phyloP scores from a whole-genome alignment of 1,284 basidiomycete genomes.

The Trichosporon sp. region DNA sequence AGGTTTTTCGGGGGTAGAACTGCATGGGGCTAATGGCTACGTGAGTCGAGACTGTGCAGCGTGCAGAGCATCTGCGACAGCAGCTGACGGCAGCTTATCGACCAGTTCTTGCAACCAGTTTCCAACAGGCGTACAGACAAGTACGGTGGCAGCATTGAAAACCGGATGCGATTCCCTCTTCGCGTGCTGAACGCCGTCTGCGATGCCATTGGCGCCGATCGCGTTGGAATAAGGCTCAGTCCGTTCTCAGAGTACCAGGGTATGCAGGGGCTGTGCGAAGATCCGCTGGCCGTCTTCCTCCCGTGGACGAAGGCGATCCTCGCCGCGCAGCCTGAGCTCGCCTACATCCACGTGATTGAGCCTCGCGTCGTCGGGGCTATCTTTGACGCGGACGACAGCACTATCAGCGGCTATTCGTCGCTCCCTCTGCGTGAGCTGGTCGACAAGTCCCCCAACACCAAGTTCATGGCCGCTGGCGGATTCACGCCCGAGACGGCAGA shows the following conservation, averaged over 20 bases:
- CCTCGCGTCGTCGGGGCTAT: slow-evolving; percentile 40
- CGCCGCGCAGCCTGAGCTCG: slow-evolving; percentile 60
- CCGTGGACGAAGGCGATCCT: slow-evolving; percentile 44
- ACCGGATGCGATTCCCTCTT: slow-evolving; percentile 62
- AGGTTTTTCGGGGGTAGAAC: too few relatives aligned
- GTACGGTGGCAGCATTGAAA: slow-evolving; percentile 65
- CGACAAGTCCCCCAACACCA: slow-evolving; percentile 31
- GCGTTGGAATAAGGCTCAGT: slow-evolving; percentile 62
- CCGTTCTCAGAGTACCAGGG: slow-evolving; percentile 62
- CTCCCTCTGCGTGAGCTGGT: slow-evolving; percentile 36
- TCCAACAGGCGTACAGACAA: slow-evolving; percentile 65
- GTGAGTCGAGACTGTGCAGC: neutral
- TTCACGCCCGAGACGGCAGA: slow-evolving; percentile 46
- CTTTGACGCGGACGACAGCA: slow-evolving; percentile 26
- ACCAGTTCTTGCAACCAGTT: slow-evolving; percentile 64
- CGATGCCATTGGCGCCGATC: slow-evolving; percentile 61
- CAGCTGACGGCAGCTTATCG: slow-evolving; percentile 39
- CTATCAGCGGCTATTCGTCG: slow-evolving; percentile 31
- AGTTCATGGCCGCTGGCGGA: slow-evolving; percentile 63
- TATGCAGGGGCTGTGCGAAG: slow-evolving; percentile 42
- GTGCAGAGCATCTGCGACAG: neutral
- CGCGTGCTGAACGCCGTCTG: slow-evolving; percentile 61
- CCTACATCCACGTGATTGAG: slow-evolving; percentile 66
- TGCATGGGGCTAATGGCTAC: too few relatives aligned
- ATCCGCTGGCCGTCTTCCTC: slow-evolving; percentile 57